Evolutionary conservation across 176 grass and related monocot species (phyloP), one percentile per base, ranked within the genome.

Genomic region (Canna indica): DNA sequence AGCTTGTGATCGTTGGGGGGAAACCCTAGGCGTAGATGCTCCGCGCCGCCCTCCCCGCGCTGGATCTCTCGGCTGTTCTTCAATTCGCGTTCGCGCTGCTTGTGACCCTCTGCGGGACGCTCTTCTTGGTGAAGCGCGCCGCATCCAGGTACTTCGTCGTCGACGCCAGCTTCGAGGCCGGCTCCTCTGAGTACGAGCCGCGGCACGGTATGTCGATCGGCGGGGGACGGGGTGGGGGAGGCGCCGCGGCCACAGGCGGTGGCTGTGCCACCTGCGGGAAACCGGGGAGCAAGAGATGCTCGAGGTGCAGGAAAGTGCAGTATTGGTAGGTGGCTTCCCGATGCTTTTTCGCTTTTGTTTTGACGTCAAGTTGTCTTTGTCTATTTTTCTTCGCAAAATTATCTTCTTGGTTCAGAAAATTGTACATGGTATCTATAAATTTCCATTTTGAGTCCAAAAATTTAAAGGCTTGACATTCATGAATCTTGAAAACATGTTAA

Each of bases 91-190:
- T 92, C 35, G 75, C 76, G 20, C 76, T 83, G 0, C 30, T 85
- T 27, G 44, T 87, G 12, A 56, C 89, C 57, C 67, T 91, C 69
- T 69, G 74, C 12, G 86, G 70, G 3, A 79, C 79, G 20, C 58
- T 85, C 59, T 12, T 85, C 33, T 71, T 77, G 50, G 80, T 93
- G 53, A 83, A 84, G 79, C 84, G 78, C 57, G 81, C 85, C 63
- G 89, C 94, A 8, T 92, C 86, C 36, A 79, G 86, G 47, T 93
- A 85, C 84, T 99, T 99, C 80, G 71, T 85, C 79, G 89, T 99
- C 84, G 94, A 93, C 86, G 50, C 75, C 0, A 77, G 64, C 47
- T 77, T 77, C 64, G 75, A 77, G 64, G 50, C 25, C 65, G 80
- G 81, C 73, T 73, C 82, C 11, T 74, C 36, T 10, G 54, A 33